Evolutionary conservation across 495 filamentous ascomycete genomes (phyloP).

Genomic region (Lepraria neglecta): DNA sequence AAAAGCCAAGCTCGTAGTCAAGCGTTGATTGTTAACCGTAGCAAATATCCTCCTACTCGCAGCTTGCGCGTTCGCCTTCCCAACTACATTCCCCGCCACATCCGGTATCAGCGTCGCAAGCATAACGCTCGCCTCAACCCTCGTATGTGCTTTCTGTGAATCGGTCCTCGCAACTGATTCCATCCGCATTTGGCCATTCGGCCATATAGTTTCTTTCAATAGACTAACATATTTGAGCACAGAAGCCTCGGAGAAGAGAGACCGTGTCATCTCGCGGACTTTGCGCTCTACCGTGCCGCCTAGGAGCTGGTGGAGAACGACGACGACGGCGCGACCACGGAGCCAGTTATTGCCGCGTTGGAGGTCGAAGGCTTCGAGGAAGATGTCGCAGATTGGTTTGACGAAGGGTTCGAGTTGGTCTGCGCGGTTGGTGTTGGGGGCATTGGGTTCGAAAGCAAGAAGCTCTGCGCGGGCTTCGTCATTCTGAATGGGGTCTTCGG

Average conservation of each 20-base stretch:
- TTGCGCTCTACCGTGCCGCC: constrained; percentile 90
- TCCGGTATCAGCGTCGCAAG: constrained; percentile 77
- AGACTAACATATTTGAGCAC: constrained; percentile 67
- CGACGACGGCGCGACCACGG: constrained; percentile 88
- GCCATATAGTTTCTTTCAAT: constrained; percentile 73
- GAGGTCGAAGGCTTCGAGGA: constrained; percentile 91
- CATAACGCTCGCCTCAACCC: constrained; percentile 67
- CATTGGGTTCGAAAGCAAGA: constrained; percentile 79
- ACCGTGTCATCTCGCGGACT: constrained; percentile 71
- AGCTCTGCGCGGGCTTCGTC: constrained; percentile 94
- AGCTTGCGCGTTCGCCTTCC: constrained; percentile 74
- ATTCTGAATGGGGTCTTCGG: constrained; percentile 59
- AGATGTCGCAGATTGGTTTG: constrained; percentile 96
- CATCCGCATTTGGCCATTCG: constrained; percentile 47
- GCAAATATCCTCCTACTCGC: constrained; percentile 75
- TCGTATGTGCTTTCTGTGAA: constrained; percentile 62
- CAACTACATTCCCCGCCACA: constrained; percentile 76
- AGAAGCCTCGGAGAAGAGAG: constrained; percentile 66
- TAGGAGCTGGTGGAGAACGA: constrained; percentile 63
- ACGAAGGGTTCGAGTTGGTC: constrained; percentile 85
- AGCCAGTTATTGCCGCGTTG: constrained; percentile 92
- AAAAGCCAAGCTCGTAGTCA: constrained; percentile 71
- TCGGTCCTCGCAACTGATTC: constrained; percentile 50
- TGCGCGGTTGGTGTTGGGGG: constrained; percentile 12
- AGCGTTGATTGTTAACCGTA: constrained; percentile 64